Evolutionary conservation across 192 early-diverging fungal species (phyloP).

Genomic region (Dispira parvispora): DNA sequence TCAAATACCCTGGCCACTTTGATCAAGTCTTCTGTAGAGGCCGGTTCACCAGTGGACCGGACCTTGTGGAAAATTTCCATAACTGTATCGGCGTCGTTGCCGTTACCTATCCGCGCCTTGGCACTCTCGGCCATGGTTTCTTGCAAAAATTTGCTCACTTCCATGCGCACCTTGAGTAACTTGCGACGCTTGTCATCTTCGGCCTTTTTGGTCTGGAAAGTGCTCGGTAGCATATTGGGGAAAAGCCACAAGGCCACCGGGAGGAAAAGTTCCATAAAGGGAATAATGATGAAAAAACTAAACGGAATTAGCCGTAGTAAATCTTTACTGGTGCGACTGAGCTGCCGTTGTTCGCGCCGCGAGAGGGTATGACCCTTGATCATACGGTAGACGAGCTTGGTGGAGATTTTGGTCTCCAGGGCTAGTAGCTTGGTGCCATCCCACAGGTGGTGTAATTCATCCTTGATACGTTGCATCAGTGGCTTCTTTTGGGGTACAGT

Average conservation of each 20-base stretch:
- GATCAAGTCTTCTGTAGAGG: constrained; percentile 67
- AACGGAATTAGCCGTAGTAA: constrained; percentile 81
- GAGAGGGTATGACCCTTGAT: constrained; percentile 59
- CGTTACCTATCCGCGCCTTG: constrained; percentile 18
- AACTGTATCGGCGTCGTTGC: constrained; percentile 32
- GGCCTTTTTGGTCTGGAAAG: constrained; percentile 71
- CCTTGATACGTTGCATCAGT: constrained; percentile 61
- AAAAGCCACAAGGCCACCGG: constrained; percentile 84
- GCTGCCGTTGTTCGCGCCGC: constrained; percentile 71
- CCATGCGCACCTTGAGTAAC: constrained; percentile 76
- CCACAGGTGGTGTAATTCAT: constrained; percentile 83
- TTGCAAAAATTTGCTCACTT: constrained; percentile 91
- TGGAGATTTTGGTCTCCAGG: constrained; percentile 73
- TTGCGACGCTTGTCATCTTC: constrained; percentile 91
- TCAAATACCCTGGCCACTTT: constrained; percentile 77
- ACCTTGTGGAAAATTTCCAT: constrained; percentile 60
- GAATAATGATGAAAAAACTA: constrained; percentile 76
- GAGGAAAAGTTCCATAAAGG: constrained; percentile 88
- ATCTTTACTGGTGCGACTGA: constrained; percentile 74
- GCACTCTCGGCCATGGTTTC: constrained; percentile 84
- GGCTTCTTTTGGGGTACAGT: constrained; percentile 29
- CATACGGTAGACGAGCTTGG: constrained; percentile 53
- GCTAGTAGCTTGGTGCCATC: constrained; percentile 81
- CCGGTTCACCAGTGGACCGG: constrained; percentile 63
- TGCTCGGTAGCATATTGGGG: constrained; percentile 92